phyloP scores from a whole-genome alignment of 2,329 filamentous ascomycete species.

The Paecilomyces sp. region DNA sequence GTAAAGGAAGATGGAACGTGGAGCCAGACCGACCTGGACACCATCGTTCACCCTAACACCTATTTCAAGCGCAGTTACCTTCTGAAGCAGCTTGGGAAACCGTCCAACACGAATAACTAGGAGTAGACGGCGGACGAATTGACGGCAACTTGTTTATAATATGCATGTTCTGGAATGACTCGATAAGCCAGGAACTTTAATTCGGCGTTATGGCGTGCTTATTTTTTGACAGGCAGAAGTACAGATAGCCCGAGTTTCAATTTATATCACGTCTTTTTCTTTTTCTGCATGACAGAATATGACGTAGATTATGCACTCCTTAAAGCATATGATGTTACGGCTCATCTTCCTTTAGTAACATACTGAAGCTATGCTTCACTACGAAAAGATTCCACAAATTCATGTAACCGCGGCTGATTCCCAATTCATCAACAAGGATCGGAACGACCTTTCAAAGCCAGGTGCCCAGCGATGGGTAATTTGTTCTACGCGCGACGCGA shows the following conservation, averaged over 20 bases:
- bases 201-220: background rate
- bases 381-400: background rate
- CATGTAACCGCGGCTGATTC: conserved; percentile 67
- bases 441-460: conserved; percentile 58
- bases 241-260: background rate
- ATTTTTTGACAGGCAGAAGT: background rate
- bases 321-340: background rate
- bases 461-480: conserved; percentile 65
- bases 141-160: conserved; percentile 10
- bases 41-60: conserved; percentile 93
- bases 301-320: background rate
- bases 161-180: background rate
- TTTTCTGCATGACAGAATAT: background rate
- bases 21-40: conserved; percentile 74
- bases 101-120: conserved; percentile 46
- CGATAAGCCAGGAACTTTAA: background rate
- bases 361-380: background rate
- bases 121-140: conserved; percentile 33
- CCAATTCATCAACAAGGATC: conserved; percentile 56
- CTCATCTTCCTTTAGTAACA: background rate
- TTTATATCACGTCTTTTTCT: background rate
- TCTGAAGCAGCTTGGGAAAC: conserved; percentile 67
- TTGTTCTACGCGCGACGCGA: conserved; percentile 62
- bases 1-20: conserved; percentile 68
- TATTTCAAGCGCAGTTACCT: conserved; percentile 95